Base-by-base conservation (phyloP, 352 stramenopile genomes). In the Achlya hypogyna region DNA sequence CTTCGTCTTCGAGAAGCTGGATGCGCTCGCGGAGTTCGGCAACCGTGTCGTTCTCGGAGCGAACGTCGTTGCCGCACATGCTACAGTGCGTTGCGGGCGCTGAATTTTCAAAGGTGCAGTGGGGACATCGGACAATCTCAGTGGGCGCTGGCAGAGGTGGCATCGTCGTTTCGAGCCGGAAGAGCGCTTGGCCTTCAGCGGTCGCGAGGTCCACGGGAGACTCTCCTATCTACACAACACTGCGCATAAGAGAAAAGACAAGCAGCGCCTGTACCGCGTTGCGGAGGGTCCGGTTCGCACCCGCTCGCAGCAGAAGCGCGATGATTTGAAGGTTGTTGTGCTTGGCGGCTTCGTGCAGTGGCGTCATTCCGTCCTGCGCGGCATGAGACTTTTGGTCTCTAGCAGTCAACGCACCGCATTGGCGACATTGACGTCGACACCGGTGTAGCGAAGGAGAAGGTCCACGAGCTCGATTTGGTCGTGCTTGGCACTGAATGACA, bases 1-100 rank as follows among this genome's bases (percentile, higher is more conserved):
- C 72, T 38, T 75, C 69, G 47, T 92, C 80, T 63, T 91, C 78
- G 49, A 94, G 65, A 42, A 71, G 31, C 20, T 49, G 32, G 54
- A 64, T 64, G 5, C 54, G 54, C 54, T 64, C 54, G 8, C 14
- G 14, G 38, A 45, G 38, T 9, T 10, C 38, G 6, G 38, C 38
- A 10, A 45, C 38, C 38, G 38, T 18, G 38, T 45, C 38, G 14
- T 45, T 18, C 38, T 10, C 14, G 2, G 38, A n/a, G 2, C n/a
- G 38, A 10, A 45, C n/a, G 38, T 45, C 38, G 12, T n/a, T 45
- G 12, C n/a, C n/a, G 38, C 38, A 45, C 38, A 45, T 45, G 38
- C 12, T 18, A 18, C 38, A 45, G 12, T 10, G 12, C n/a, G 12
- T 18, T 10, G 14, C 38, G 38, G 12, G 38, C 2, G 12, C 12